Conservation (phyloP, 495 filamentous ascomycete genomes). For the Podospora pseudocomata region DNA sequence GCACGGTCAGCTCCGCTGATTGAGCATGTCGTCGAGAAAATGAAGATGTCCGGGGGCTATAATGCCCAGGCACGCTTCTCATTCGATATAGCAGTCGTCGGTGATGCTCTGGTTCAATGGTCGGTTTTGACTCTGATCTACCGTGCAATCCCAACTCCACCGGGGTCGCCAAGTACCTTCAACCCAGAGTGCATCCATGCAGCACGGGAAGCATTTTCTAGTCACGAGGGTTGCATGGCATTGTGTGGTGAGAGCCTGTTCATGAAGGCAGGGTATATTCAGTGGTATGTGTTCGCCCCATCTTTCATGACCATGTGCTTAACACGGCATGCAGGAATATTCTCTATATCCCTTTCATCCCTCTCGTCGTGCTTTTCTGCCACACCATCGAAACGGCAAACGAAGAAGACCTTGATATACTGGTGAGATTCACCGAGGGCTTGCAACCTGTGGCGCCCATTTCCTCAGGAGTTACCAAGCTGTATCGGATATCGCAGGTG, state of each 20-base stretch:
- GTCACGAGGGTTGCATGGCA: conserved; percentile 51
- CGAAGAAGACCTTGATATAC: conserved; percentile 46
- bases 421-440: conserved; percentile 56
- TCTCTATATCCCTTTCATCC: conserved; percentile 62
- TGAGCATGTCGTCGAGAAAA: conserved; percentile 14
- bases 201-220: conserved; percentile 52
- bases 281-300: conserved; percentile 48
- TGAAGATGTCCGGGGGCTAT: conserved; percentile 9
- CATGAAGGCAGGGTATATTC: conserved; percentile 55
- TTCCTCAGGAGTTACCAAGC: conserved; percentile 55
- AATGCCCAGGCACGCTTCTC: conserved; percentile 26
- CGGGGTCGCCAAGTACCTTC: conserved; percentile 47
- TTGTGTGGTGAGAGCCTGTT: conserved; percentile 45
- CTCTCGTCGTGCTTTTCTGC: conserved; percentile 69
- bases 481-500: conserved; percentile 59
- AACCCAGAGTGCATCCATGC: conserved; percentile 57
- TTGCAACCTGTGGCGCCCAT: conserved; percentile 49
- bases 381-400: conserved; percentile 55
- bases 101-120: conserved; percentile 55
- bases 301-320: conserved; percentile 4
- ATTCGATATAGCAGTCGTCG: conserved; percentile 47
- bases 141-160: conserved; percentile 54
- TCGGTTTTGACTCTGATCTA: conserved; percentile 58
- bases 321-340: conserved; percentile 49
- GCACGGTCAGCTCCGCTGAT: conserved; percentile 17